Percentiles rank a stretch among this genome's conserved stretches.
phyloP scores from a whole-genome alignment of 345 rosid species.

The Bruguiera sexangula region DNA sequence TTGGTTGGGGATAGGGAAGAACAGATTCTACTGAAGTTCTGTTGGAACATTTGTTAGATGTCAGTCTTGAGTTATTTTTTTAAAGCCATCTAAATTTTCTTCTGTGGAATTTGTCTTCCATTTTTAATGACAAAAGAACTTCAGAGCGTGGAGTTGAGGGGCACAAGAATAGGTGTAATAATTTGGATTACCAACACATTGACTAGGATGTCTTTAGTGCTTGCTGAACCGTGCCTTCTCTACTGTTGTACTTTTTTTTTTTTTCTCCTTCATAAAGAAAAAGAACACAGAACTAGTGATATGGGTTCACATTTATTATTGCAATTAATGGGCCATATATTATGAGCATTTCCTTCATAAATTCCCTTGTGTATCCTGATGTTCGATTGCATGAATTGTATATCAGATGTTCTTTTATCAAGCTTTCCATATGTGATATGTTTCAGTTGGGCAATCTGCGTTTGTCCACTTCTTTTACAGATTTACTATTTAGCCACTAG shows the following conservation, averaged over 20 bases:
- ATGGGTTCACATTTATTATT: conserved; percentile 39
- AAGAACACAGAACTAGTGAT: conserved; percentile 39
- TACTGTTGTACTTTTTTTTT: neutral
- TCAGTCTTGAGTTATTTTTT: conserved; percentile 34
- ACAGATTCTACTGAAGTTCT: conserved; percentile 55
- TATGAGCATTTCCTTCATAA: conserved; percentile 17
- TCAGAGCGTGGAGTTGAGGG: conserved; percentile 36
- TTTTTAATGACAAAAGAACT: conserved; percentile 41
- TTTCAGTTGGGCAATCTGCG: too few relatives aligned
- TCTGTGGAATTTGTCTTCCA: conserved; percentile 45
- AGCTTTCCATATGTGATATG: too few relatives aligned
- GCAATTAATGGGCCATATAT: conserved; percentile 21
- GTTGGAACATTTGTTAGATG: conserved; percentile 39
- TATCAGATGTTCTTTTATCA: neutral
- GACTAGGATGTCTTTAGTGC: conserved; percentile 44
- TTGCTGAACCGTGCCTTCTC: conserved; percentile 27
- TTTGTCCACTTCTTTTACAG: too few relatives aligned
- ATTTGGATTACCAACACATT: conserved; percentile 46
- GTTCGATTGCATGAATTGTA: neutral
- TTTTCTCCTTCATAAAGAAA: neutral
- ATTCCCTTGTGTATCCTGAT: conserved; percentile 23
- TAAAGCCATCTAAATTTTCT: conserved; percentile 29
- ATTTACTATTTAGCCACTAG: too few relatives aligned
- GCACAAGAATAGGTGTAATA: conserved; percentile 54
- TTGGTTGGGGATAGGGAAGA: conserved; percentile 37